Evolutionary conservation across 2,329 filamentous ascomycete genomes (phyloP), one percentile per base, ranked within the genome.

Genomic region (Sporothrix brasiliensis): DNA sequence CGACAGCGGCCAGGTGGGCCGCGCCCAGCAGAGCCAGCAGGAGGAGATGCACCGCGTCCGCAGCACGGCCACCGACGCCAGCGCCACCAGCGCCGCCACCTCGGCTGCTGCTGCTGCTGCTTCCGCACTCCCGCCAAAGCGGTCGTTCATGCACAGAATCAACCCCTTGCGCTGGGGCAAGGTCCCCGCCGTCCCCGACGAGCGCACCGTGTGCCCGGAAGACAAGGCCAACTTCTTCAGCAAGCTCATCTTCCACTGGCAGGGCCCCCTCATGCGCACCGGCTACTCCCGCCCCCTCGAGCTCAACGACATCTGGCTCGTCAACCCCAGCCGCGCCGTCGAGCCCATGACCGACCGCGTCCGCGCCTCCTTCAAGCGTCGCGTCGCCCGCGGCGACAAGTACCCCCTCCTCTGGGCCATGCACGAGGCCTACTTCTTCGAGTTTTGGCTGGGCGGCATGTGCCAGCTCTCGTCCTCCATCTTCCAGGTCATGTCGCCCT

Each of bases 241-340:
- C 80, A 78, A 84, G 70, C 78, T 97, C 27, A 91, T 90, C 4
- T 98, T 97, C 77, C 88, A 93, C 78, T 98, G 94, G 94, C 94
- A 97, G 85, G 88, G 89, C 0, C 90, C 92, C 1, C 78, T 98
- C 69, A 98, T 98, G 94, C 85, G 81, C 79, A 81, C 89, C 52
- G 95, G 95, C 49, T 98, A 97, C 80, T 89, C 92, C 77, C 89
- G 95, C 16, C 88, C 89, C 2, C 85, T 99, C 2, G 91, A 97
- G 76, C 81, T 89, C 69, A 92, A 91, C 74, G 95, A 99, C 78
- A 88, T 99, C 70, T 98, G 93, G 91, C 82, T 85, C 0, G 91
- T 98, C 75, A 97, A 97, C 73, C 94, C 94, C 0, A 82, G 91
- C 72, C 86, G 95, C 72, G 86, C 88, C 19, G 89, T 92, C 58